phyloP scores from a whole-genome alignment of 2,329 filamentous ascomycete species.

The Polychaeton citri region DNA sequence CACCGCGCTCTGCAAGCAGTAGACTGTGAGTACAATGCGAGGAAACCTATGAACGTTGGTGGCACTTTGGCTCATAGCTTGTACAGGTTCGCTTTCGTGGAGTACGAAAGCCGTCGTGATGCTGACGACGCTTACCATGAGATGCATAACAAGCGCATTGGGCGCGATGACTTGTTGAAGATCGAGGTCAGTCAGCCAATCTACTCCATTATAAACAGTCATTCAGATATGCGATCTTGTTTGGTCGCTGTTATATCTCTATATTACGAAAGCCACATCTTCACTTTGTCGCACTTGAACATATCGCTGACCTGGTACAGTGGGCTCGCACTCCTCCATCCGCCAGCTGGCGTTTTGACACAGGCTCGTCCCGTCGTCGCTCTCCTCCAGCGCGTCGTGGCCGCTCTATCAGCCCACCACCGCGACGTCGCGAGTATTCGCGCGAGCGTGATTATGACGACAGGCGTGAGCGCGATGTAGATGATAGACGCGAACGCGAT shows the following conservation, averaged over 20 bases:
- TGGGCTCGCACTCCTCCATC: conserved; percentile 98
- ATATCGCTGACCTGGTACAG: conserved; percentile 35
- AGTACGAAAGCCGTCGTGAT: conserved; percentile 97
- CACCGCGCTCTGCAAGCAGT: conserved; percentile 82
- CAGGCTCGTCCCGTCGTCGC: conserved; percentile 55
- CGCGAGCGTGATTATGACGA: conserved; percentile 59
- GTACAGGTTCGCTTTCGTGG: conserved; percentile 86
- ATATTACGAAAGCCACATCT: too few species aligned
- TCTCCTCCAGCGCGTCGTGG: conserved; percentile 30
- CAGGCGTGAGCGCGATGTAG: conserved; percentile 50
- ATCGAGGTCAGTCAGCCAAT: conserved; percentile 90
- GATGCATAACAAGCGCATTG: conserved; percentile 99
- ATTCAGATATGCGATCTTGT: too few species aligned
- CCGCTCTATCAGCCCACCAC: conserved; percentile 38
- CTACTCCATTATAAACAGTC: too few species aligned
- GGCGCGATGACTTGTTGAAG: conserved; percentile 88
- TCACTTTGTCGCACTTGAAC: too few species aligned
- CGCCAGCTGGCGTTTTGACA: conserved; percentile 96
- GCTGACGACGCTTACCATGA: conserved; percentile 98
- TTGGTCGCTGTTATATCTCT: too few species aligned
- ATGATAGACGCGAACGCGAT: conserved; percentile 61
- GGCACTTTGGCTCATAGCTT: too few species aligned
- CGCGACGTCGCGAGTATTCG: conserved; percentile 51
- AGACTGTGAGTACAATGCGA: conserved; percentile 72
- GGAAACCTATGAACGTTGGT: too few species aligned